Evolutionary conservation across 2,329 filamentous ascomycete species (phyloP).

Genomic region (Akanthomyces dipterigenus): DNA sequence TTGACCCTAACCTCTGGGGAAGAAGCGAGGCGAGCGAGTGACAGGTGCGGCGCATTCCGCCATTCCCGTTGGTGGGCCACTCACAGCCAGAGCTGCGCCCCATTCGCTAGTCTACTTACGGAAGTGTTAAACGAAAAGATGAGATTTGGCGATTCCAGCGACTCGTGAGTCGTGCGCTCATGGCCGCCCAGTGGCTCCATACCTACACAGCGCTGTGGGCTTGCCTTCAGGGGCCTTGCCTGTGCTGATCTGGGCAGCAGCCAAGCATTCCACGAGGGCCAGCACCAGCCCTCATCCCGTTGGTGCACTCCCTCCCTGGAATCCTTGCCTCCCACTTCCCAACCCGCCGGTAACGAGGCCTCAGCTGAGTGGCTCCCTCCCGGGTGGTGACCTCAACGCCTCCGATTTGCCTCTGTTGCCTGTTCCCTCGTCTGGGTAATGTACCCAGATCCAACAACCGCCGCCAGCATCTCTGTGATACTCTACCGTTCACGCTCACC

Average conservation of each 20-base stretch:
- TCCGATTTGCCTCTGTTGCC: not conserved
- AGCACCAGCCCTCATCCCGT: not conserved
- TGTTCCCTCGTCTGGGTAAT: not conserved
- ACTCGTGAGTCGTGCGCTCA: not conserved
- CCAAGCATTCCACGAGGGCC: no score
- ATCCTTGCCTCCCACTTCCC: not conserved
- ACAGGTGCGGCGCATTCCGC: conserved; percentile 11
- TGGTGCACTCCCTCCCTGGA: not conserved
- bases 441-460: conserved; percentile 1
- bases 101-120: not conserved
- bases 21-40: conserved; percentile 1
- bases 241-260: no score
- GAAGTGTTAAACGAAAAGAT: conserved; percentile 9
- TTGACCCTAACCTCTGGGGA: not conserved
- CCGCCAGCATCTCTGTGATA: not conserved
- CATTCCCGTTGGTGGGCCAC: not conserved
- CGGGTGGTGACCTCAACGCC: not conserved
- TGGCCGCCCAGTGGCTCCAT: no score
- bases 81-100: not conserved
- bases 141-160: not conserved
- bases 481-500: not conserved
- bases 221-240: no score
- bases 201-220: no score
- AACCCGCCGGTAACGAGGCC: not conserved
- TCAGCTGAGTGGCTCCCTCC: conserved; percentile 5